Conservation (phyloP, 768 basidiomycete genomes). For the Rhodotorula diobovata region DNA sequence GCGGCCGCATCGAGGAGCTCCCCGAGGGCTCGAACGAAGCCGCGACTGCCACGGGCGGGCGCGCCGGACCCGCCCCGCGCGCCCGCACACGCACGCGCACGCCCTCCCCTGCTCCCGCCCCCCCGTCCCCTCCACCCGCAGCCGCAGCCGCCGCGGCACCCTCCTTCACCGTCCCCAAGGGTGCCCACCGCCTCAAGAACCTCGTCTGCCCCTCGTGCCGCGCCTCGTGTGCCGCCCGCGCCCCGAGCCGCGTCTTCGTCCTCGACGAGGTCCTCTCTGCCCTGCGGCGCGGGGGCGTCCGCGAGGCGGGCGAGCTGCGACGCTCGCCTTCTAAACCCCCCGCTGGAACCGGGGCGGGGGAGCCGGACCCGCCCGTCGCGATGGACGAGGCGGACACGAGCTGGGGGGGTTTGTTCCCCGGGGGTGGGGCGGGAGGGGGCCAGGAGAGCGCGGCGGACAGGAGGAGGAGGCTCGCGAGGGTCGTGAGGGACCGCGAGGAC, state of each 20-base stretch:
- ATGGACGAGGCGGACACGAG: conserved; percentile 14
- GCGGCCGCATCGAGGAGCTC: background rate
- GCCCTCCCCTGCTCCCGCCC: background rate
- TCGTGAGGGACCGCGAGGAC: conserved; percentile 33
- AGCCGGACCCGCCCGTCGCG: background rate
- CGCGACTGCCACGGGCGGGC: background rate
- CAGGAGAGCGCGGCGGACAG: conserved; percentile 18
- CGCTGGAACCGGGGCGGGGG: background rate
- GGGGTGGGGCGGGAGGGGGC: background rate
- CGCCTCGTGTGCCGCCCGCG: conserved; percentile 1
- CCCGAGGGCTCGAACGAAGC: background rate
- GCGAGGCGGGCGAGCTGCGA: background rate
- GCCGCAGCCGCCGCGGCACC: background rate
- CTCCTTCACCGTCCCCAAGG: conserved; percentile 7
- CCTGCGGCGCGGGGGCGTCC: conserved; percentile 4
- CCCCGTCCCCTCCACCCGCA: background rate
- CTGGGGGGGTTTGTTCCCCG: conserved; percentile 25
- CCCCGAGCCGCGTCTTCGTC: conserved; percentile 27
- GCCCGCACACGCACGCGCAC: background rate
- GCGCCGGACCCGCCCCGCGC: background rate
- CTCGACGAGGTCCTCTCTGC: conserved; percentile 22
- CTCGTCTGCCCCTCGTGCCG: conserved; percentile 39
- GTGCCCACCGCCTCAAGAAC: conserved; percentile 29
- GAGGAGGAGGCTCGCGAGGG: conserved; percentile 15
- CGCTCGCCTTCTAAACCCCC: background rate